Evolutionary conservation across 1,139 yeast species (phyloP), one percentile per base, ranked within the genome.

Genomic region (Saccharomycopsis crataegensis): DNA sequence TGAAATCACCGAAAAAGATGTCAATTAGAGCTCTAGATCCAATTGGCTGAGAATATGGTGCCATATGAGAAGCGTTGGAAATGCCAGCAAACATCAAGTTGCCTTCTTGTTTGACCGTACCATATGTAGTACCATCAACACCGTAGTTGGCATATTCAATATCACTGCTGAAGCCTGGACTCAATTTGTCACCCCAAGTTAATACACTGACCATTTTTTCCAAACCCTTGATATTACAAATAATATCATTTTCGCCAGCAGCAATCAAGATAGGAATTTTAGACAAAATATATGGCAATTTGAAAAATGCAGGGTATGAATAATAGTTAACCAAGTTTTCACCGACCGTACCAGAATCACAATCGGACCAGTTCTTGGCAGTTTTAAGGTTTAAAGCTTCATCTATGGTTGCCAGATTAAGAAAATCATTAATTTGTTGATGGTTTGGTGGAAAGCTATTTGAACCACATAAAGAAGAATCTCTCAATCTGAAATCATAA

Each of bases 31-130:
- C 82, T 57, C 83, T 70, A 1, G 86, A 74, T 28, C 74, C 70
- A 43, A 73, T 78, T 1, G 91, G 87, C 48, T 75, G 64, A 62
- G 86, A 94, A 60, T 78, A 83, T 0, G 95, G 91, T 22, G 86
- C 88, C 96, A 87, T 87, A 64, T 86, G 95, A 16, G 87, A 79
- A 0, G 91, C 76, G 60, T 83, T 76, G 61, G 71, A 76, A 2
- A 86, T 76, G 58, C 79, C 75, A 38, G 82, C 78, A 65, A 81
- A 82, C 0, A 90, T 82, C 61, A 86, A 70, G 62, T 84, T 84
- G 51, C 87, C 72, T 56, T 78, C 86, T 11, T 43, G 16, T 40
- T 56, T 56, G 14, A 44, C n/a, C 32, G 43, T 36, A 9, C 57
- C 58, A 33, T 53, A 50, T 36, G 43, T 43, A 43, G 77, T 61